phyloP scores from a whole-genome alignment of 2,329 filamentous ascomycete species.

The Monosporascus sp. region DNA sequence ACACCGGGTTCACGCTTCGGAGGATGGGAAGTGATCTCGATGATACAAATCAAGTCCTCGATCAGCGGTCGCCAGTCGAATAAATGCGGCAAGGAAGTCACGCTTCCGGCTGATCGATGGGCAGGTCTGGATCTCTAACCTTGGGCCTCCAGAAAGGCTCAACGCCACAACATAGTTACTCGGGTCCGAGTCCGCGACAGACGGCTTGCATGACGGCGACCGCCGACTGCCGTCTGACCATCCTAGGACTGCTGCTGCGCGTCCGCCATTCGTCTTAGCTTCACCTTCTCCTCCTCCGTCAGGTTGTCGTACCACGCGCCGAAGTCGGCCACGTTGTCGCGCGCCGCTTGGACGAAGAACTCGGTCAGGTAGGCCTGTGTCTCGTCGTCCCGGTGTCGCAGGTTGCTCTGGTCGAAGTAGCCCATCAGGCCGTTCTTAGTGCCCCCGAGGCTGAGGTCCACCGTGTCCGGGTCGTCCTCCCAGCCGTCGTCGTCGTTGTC shows the following conservation, averaged over 20 bases:
- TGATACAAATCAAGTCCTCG: no score
- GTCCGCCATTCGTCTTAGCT: slow-evolving; percentile 48
- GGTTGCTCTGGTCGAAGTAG: slow-evolving; percentile 55
- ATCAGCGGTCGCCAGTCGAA: no score
- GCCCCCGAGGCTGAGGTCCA: slow-evolving; percentile 68
- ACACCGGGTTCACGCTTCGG: no score
- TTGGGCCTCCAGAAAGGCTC: no score
- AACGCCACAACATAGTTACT: no score
- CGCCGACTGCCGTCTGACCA: background rate
- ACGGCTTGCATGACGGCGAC: no score
- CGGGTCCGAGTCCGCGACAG: no score
- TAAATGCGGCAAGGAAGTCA: no score
- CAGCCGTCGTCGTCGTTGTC: slow-evolving; percentile 76
- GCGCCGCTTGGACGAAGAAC: slow-evolving; percentile 64
- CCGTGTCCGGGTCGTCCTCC: slow-evolving; percentile 75
- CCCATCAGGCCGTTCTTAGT: slow-evolving; percentile 78
- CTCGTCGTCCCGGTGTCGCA: slow-evolving; percentile 77
- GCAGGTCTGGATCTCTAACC: no score
- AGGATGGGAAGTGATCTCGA: no score
- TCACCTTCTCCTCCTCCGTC: slow-evolving; percentile 50
- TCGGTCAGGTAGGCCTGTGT: slow-evolving; percentile 78
- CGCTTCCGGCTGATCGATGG: no score
- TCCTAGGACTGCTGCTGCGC: slow-evolving; percentile 21
- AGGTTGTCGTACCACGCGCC: slow-evolving; percentile 52
- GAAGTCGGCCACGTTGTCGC: slow-evolving; percentile 53